A percentile compares a stretch with the other conserved stretches of the same genome.
Evolutionary conservation across 495 filamentous ascomycete genomes (phyloP).

Genomic region (Podospora conica): DNA sequence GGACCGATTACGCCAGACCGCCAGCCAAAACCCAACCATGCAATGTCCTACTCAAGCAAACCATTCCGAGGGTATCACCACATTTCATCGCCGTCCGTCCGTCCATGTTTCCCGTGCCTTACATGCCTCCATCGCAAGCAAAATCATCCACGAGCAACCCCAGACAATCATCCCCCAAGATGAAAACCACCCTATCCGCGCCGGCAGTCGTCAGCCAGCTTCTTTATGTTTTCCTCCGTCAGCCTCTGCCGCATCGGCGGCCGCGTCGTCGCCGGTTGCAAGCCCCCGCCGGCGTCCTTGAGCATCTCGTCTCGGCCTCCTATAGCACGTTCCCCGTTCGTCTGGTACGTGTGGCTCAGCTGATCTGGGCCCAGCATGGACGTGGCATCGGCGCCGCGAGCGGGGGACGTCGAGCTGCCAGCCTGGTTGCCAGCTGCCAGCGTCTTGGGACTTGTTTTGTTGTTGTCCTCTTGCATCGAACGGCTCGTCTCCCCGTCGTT

Average conservation of each 20-base stretch:
- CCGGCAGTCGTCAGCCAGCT: conserved; percentile 21
- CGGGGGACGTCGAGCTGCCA: background rate
- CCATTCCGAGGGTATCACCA: background rate
- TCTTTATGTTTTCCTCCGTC: conserved; percentile 34
- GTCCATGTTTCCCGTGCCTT: background rate
- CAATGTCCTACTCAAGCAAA: background rate
- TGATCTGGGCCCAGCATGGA: conserved; percentile 13
- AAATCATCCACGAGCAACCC: background rate
- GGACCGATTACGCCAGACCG: background rate
- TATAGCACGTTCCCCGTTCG: conserved; percentile 26
- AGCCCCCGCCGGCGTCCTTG: conserved; percentile 28
- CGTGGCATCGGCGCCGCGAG: background rate
- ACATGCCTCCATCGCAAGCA: background rate
- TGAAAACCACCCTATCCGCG: background rate
- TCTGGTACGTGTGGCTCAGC: conserved; percentile 16
- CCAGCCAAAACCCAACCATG: background rate
- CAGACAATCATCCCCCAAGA: background rate
- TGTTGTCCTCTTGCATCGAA: background rate
- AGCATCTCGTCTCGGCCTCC: conserved; percentile 33
- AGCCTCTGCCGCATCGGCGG: conserved; percentile 22
- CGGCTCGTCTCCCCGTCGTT: background rate
- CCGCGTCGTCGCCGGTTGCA: conserved; percentile 10
- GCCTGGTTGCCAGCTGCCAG: background rate
- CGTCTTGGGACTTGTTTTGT: background rate
- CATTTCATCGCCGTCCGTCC: background rate